phyloP scores from a whole-genome alignment of 1,139 yeast genomes.

The Lodderomyces orthopsilosis region DNA sequence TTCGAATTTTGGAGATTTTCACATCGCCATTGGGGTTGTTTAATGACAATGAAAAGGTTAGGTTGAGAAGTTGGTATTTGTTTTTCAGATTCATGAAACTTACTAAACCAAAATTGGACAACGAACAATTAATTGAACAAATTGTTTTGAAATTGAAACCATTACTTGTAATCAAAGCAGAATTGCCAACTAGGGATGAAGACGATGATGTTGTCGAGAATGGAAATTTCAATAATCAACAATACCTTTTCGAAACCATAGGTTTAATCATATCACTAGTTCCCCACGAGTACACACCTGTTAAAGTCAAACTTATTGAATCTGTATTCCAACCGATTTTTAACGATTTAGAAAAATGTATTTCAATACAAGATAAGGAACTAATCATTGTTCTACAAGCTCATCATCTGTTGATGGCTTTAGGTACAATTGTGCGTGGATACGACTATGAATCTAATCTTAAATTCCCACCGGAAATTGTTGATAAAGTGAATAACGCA shows the following conservation, averaged over 20 bases:
- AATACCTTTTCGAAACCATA: conserved; percentile 77
- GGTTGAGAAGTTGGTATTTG: conserved; percentile 86
- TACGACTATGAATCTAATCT: conserved; percentile 48
- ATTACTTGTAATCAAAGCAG: conserved; percentile 61
- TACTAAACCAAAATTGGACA: conserved; percentile 56
- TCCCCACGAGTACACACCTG: conserved; percentile 22
- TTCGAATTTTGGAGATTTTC: conserved; percentile 71
- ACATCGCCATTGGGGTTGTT: conserved; percentile 80
- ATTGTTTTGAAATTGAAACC: conserved; percentile 43
- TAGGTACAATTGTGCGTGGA: conserved; percentile 88
- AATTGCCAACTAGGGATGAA: conserved; percentile 49
- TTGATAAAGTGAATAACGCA: conserved; percentile 62
- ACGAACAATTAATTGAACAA: conserved; percentile 30
- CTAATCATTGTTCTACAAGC: conserved; percentile 61
- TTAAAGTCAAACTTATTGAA: conserved; percentile 53
- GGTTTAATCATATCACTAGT: conserved; percentile 62
- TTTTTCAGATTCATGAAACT: conserved; percentile 79
- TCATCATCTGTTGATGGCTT: conserved; percentile 83
- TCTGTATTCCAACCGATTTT: conserved; percentile 76
- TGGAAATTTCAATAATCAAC: conserved; percentile 71
- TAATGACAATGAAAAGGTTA: conserved; percentile 67
- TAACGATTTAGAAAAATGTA: conserved; percentile 65
- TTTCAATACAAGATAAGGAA: conserved; percentile 38
- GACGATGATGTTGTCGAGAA: conserved; percentile 55
- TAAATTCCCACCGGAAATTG: conserved; percentile 32